These are phyloP conservation scores for Kuraishia molischiana DNA, from an alignment of 805 yeast genomes.

Conservation along the genomic window DNA sequence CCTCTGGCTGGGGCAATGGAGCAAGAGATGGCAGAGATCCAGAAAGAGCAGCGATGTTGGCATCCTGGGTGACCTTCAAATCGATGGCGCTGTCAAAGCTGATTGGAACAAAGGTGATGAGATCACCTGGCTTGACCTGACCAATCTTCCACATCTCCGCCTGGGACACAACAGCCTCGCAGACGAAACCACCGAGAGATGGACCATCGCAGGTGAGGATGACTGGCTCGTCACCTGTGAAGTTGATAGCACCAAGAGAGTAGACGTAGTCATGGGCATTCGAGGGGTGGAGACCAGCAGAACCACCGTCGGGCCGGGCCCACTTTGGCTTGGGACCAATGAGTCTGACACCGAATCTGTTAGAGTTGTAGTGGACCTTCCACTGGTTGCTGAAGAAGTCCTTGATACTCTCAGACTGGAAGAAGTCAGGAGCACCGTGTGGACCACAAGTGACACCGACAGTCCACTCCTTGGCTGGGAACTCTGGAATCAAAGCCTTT, in stretches of 20 bases:
- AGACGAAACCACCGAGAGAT: slow-evolving; percentile 93
- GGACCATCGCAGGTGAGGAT: slow-evolving; percentile 97
- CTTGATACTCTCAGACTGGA: slow-evolving; percentile 60
- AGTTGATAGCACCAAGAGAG: slow-evolving; percentile 92
- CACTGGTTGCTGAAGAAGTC: slow-evolving; percentile 72
- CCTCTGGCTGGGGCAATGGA: slow-evolving; percentile 37
- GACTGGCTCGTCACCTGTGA: slow-evolving; percentile 98
- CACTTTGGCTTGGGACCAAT: slow-evolving; percentile 94
- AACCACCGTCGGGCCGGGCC: slow-evolving; percentile 97
- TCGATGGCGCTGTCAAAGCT: slow-evolving; percentile 56
- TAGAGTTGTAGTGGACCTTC: slow-evolving; percentile 96
- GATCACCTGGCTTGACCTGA: slow-evolving; percentile 92
- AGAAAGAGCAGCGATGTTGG: slow-evolving; percentile 31
- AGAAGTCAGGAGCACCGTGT: slow-evolving; percentile 95
- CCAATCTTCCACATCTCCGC: slow-evolving; percentile 99
- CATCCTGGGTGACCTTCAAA: slow-evolving; percentile 55
- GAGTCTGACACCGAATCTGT: slow-evolving; percentile 91
- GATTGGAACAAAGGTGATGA: slow-evolving; percentile 71
- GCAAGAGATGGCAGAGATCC: slow-evolving; percentile 26
- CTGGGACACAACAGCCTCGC: slow-evolving; percentile 91
- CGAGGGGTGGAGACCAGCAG: slow-evolving; percentile 97
- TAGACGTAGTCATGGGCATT: slow-evolving; percentile 97
- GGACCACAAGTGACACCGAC: slow-evolving; percentile 97
- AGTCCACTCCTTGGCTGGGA: slow-evolving; percentile 52
- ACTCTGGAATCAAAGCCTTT: slow-evolving; percentile 41